Evolutionary conservation across 1,139 yeast species (phyloP).

Genomic region (Blastobotrys persicus): DNA sequence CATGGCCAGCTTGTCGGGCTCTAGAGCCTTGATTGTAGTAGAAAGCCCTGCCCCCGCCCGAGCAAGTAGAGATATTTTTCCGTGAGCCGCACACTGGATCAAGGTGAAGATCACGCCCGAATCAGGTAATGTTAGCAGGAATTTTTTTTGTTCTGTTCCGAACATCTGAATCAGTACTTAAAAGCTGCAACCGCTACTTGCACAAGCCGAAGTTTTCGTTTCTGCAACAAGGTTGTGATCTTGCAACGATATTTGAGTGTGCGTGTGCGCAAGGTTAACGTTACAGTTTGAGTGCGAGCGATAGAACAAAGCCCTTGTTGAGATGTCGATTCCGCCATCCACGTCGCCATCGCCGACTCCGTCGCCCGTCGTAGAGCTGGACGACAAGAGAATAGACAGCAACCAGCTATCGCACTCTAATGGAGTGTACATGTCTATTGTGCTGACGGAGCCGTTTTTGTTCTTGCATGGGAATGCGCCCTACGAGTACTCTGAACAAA

Average conservation of each 20-base stretch:
- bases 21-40: not conserved
- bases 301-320: not conserved
- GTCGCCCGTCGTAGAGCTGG: constrained; percentile 2
- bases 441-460: constrained; percentile 72
- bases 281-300: not conserved
- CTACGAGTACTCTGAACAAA: constrained; percentile 61
- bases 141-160: not conserved
- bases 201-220: not conserved
- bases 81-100: not conserved
- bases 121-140: not conserved
- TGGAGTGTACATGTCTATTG: constrained; percentile 14
- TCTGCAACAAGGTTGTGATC: not conserved
- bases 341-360: not conserved
- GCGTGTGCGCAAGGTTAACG: not conserved
- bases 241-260: too few relatives aligned
- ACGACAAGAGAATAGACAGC: constrained; percentile 1
- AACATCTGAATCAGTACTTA: not conserved
- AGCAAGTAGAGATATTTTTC: too few relatives aligned
- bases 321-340: constrained; percentile 3
- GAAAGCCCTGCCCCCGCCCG: too few relatives aligned
- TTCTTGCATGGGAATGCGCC: constrained; percentile 80
- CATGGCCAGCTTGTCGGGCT: too few relatives aligned
- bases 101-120: not conserved
- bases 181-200: not conserved
- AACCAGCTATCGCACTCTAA: constrained; percentile 4